These are phyloP conservation scores for Trichosporon sp. DNA, from an alignment of 1,284 basidiomycete species.

Conservation along the genomic window DNA sequence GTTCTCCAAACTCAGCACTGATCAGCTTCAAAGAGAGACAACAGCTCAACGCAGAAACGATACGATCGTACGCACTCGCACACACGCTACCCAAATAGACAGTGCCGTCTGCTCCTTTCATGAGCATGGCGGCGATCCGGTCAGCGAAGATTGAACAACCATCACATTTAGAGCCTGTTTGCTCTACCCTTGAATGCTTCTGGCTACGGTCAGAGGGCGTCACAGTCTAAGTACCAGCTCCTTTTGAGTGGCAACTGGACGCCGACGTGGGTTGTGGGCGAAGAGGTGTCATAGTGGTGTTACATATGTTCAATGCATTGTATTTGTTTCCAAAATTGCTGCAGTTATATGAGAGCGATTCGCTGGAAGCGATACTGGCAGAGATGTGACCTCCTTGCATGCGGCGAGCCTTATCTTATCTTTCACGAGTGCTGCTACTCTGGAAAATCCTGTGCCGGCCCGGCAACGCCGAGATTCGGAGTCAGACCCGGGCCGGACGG, in stretches of 20 bases:
- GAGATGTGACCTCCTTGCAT: too few relatives aligned
- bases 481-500: neutral
- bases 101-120: slow-evolving; percentile 41
- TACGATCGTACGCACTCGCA: neutral
- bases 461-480: neutral
- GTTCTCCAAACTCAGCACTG: neutral
- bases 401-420: neutral
- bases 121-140: slow-evolving; percentile 43
- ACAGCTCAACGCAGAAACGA: neutral
- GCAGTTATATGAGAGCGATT: neutral
- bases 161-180: slow-evolving; percentile 46
- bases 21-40: neutral
- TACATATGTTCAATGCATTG: slow-evolving; percentile 24
- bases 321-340: neutral
- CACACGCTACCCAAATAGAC: slow-evolving; percentile 43
- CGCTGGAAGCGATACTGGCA: too few relatives aligned
- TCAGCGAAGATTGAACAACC: slow-evolving; percentile 37
- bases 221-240: slow-evolving; percentile 22
- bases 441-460: neutral
- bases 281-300: slow-evolving; percentile 46
- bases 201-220: slow-evolving; percentile 18
- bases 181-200: slow-evolving; percentile 33
- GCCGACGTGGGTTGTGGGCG: slow-evolving; percentile 34
- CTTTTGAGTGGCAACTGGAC: slow-evolving; percentile 27
- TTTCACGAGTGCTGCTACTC: neutral